Percentiles rank a stretch among this genome's conserved stretches.
Evolutionary conservation across 2,329 filamentous ascomycete genomes (phyloP).

Genomic region (Alternaria panax): DNA sequence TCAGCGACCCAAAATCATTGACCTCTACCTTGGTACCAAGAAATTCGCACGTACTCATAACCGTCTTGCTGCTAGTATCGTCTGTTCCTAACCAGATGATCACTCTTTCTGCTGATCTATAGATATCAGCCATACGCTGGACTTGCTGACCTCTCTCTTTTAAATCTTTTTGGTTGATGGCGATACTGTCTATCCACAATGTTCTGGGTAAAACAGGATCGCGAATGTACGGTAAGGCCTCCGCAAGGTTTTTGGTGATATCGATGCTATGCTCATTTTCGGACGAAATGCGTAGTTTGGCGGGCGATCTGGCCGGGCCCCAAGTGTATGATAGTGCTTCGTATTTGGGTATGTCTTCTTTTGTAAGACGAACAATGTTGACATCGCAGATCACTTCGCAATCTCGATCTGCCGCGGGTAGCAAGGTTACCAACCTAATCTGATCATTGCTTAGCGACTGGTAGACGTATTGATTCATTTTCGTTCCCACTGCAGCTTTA

Average conservation of each 20-base stretch:
- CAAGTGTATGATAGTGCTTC: neutral
- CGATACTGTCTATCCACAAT: neutral
- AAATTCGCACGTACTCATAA: neutral
- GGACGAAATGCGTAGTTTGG: neutral
- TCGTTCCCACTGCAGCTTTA: fast-evolving
- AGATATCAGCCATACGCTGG: conserved; percentile 1
- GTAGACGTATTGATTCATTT: neutral
- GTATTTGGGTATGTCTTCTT: neutral
- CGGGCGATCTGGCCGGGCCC: neutral
- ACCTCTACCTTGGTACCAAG: neutral
- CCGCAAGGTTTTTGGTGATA: neutral
- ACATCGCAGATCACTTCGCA: conserved; percentile 4
- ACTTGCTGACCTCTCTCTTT: neutral
- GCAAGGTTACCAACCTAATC: neutral
- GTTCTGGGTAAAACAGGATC: neutral
- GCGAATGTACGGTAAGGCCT: neutral
- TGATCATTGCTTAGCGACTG: neutral
- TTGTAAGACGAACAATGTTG: neutral
- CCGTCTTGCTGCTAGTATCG: neutral
- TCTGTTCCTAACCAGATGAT: conserved; percentile 4
- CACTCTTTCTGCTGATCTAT: conserved; percentile 1
- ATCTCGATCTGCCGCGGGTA: neutral
- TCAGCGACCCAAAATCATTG: neutral
- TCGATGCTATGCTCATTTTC: neutral
- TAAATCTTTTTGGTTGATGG: neutral